Evolutionary conservation across 2,329 filamentous ascomycete genomes (phyloP), one percentile per base, ranked within the genome.

Genomic region (Penicillium sp.): DNA sequence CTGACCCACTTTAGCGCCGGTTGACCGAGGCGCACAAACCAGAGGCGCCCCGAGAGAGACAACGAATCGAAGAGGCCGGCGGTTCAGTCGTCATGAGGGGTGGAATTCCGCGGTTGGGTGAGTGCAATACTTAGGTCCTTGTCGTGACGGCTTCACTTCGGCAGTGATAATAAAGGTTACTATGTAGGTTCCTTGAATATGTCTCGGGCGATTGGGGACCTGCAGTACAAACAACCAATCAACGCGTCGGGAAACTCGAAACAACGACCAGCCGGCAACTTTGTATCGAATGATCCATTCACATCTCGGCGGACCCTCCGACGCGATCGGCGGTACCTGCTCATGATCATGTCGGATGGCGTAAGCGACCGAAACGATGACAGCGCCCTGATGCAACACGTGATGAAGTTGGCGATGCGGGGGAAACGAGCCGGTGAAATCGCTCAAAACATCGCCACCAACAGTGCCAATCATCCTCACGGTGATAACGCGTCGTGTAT

Each of bases 221-320:
- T 64, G 15, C 60, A 61, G 42, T 64, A 64, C 45, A 64, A 64
- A 35, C 57, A 59, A 28, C 60, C 60, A 14, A 51, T 62, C 16
- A 62, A 61, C 35, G 53, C 50, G 15, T 48, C 50, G 12, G 44
- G 48, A 15, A 43, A 35, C 40, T 49, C 47, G 9, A 41, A 12
- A 12, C 27, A 42, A 37, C 47, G 52, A 11, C 9, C 25, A 11
- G 11, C 12, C 11, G 60, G 56, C 22, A 45, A 62, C 32, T 57
- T 60, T 27, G 31, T 64, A 15, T 62, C 60, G 30, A 61, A 55
- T 35, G 51, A 60, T 11, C 58, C 60, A 6, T 53, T 58, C 35
- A 56, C 56, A 6, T 45, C 46, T 1, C 50, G 46, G 16, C 39
- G 54, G 12, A 45, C 39, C 3, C 43, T 61, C n/a, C 35, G 50